phyloP scores from a whole-genome alignment of 495 filamentous ascomycete species.

The Xylaria longipes region DNA sequence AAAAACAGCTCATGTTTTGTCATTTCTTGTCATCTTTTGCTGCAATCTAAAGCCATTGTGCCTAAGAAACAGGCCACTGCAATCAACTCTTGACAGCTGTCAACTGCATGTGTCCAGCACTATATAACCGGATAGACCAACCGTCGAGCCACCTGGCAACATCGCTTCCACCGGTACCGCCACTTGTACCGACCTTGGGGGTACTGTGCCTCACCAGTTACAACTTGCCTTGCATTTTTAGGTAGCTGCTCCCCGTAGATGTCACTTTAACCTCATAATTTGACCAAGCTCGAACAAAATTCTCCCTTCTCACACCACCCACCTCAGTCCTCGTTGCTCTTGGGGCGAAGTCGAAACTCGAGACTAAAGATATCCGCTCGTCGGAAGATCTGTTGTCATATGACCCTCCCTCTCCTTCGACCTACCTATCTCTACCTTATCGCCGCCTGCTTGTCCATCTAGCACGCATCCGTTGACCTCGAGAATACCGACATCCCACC shows the following conservation, averaged over 20 bases:
- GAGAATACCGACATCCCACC: background rate
- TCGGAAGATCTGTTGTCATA: background rate
- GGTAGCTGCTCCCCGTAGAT: conserved; percentile 4
- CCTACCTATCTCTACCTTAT: conserved; percentile 7
- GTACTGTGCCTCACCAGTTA: background rate
- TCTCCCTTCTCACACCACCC: background rate
- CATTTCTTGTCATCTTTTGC: background rate
- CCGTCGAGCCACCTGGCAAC: conserved; percentile 41
- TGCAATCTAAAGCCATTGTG: background rate
- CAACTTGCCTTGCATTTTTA: background rate
- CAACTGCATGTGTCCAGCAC: background rate
- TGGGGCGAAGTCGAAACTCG: background rate
- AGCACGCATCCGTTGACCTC: background rate
- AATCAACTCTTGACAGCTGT: conserved; percentile 9
- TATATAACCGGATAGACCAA: conserved; percentile 20
- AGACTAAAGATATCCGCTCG: background rate
- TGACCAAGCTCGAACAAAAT: background rate
- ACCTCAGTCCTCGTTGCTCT: background rate
- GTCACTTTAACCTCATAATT: conserved; percentile 16
- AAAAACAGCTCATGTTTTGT: background rate
- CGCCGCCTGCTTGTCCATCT: conserved; percentile 2
- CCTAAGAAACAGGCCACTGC: background rate
- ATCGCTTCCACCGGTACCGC: conserved; percentile 17
- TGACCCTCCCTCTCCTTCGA: background rate
- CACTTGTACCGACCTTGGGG: too few relatives aligned